These are phyloP conservation scores for Ophioceras dolichostomum DNA, from an alignment of 2,329 filamentous ascomycete species.

Conservation along the genomic window DNA sequence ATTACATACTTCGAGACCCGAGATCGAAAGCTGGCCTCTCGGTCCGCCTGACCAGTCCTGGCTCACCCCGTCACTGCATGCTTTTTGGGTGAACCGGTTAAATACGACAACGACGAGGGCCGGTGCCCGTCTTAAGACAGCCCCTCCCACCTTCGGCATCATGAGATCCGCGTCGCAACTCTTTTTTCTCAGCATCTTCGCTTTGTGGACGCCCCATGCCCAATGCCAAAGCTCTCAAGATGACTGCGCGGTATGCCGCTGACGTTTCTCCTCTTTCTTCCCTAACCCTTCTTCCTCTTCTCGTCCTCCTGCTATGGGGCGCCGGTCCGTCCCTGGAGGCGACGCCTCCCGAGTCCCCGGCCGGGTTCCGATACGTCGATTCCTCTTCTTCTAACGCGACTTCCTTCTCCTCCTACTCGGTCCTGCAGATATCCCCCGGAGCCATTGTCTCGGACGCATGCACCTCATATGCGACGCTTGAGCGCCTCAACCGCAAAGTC, in stretches of 20 bases:
- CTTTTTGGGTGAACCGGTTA: not conserved
- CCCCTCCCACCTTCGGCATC: constrained; percentile 5
- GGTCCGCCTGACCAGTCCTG: not conserved
- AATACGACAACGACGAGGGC: not conserved
- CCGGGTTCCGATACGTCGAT: constrained; percentile 11
- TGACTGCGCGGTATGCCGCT: constrained; percentile 39
- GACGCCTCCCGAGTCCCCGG: constrained; percentile 10
- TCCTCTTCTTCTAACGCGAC: constrained; percentile 31
- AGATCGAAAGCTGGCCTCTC: not conserved
- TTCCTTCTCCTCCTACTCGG: too few species aligned
- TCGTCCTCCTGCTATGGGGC: constrained; percentile 5
- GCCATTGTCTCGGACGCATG: constrained; percentile 90
- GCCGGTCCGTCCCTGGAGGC: constrained; percentile 5
- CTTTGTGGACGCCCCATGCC: constrained; percentile 37
- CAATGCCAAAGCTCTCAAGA: constrained; percentile 32
- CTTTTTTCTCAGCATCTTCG: constrained; percentile 44
- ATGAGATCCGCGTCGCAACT: constrained; percentile 43
- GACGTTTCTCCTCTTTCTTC: constrained; percentile 7
- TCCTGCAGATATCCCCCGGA: constrained; percentile 71
- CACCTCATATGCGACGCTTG: constrained; percentile 83
- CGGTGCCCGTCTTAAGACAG: not conserved
- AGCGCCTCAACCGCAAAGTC: constrained; percentile 66
- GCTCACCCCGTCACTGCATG: too few species aligned
- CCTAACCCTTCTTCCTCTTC: constrained; percentile 5
- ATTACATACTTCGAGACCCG: too few species aligned